Evolutionary conservation across 306 rosid species (phyloP).

Genomic region (Ochetophila trinervis): DNA sequence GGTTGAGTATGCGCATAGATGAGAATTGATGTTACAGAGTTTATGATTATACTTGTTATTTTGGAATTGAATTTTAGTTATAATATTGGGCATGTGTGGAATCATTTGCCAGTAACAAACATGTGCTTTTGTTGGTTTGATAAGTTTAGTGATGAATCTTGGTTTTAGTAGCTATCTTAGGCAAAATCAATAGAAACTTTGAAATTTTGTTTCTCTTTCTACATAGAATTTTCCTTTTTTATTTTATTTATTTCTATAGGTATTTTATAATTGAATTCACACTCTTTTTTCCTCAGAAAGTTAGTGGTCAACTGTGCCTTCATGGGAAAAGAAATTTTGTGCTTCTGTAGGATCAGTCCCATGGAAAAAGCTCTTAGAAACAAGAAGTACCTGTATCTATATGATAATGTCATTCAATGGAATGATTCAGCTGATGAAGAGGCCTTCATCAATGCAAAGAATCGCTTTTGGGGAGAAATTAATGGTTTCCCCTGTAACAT

Average conservation of each 20-base stretch:
- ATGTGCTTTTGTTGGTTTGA: no score
- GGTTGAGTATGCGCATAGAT: no score
- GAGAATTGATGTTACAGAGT: no score
- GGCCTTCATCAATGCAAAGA: conserved; percentile 75
- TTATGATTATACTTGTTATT: no score
- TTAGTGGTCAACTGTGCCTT: conserved; percentile 46
- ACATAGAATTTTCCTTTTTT: background rate
- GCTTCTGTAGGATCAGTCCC: no score
- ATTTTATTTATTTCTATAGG: conserved; percentile 1
- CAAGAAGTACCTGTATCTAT: conserved; percentile 47
- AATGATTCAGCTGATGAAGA: conserved; percentile 78
- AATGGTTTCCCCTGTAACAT: conserved; percentile 45
- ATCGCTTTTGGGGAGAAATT: conserved; percentile 58
- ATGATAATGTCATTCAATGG: conserved; percentile 56
- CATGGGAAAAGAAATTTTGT: conserved; percentile 64
- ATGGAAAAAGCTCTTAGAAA: no score
- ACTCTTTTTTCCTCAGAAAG: conserved; percentile 34
- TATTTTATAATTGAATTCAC: conserved; percentile 22
- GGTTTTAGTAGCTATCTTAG: no score
- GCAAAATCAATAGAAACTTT: no score
- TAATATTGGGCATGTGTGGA: no score
- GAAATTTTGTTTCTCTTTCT: conserved; percentile 14
- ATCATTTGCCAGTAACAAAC: no score
- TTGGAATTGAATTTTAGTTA: no score
- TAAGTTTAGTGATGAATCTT: no score